Percentiles rank a stretch among this genome's conserved stretches.
Evolutionary conservation across 169 alveolate genomes (phyloP).

Genomic region (Cryptosporidium muris): DNA sequence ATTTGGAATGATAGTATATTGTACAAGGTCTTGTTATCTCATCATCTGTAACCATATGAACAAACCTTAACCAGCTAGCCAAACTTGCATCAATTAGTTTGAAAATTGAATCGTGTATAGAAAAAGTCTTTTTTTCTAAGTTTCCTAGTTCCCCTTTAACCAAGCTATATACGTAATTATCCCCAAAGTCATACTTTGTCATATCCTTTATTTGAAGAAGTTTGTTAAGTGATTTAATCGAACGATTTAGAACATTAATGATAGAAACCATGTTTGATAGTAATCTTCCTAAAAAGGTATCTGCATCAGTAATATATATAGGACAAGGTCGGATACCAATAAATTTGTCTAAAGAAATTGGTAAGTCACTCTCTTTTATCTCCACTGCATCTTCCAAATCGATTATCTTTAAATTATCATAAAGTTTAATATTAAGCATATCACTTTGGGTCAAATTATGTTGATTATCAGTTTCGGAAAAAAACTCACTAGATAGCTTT

Average conservation of each 20-base stretch:
- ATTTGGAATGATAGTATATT: constrained; percentile 25
- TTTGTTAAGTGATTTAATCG: constrained; percentile 7
- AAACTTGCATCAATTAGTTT: not conserved
- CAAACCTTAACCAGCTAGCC: constrained; percentile 21
- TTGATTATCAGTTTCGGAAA: not conserved
- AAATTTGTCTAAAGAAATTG: constrained; percentile 44
- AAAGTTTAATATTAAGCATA: constrained; percentile 27
- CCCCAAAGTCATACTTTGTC: not conserved
- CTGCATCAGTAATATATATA: constrained; percentile 47
- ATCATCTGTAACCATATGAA: constrained; percentile 6
- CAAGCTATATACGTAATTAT: constrained; percentile 14
- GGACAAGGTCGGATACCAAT: constrained; percentile 65
- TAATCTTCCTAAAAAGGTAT: constrained; percentile 21
- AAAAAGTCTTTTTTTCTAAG: not conserved
- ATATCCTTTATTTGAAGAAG: not conserved
- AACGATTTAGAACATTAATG: constrained; percentile 2
- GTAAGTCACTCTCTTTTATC: constrained; percentile 36
- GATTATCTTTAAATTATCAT: constrained; percentile 23
- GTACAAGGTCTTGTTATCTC: constrained; percentile 47
- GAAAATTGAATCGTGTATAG: constrained; percentile 7
- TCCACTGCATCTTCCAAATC: constrained; percentile 65
- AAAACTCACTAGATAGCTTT: constrained; percentile 19
- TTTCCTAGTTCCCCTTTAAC: constrained; percentile 2
- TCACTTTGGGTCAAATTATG: constrained; percentile 28
- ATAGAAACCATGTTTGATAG: constrained; percentile 17